Base-by-base conservation (phyloP, 1,139 yeast genomes). In the Suhomyces anneliseae region DNA sequence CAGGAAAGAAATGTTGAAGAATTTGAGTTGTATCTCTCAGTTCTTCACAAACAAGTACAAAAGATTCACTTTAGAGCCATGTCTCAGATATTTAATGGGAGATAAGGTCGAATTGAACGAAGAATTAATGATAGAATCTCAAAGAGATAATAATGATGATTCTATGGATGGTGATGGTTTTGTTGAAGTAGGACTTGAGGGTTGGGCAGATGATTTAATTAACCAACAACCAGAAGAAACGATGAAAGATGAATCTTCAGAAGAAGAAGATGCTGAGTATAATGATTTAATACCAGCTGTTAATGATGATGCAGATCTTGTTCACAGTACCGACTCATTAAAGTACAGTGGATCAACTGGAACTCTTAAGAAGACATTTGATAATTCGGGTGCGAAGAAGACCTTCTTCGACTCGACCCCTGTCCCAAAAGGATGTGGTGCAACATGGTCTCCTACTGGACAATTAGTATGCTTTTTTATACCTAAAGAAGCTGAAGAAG, bases 391-490 rank as follows among this genome's bases (percentile, higher is more conserved):
- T n/a, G 48, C 52, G 8, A 48, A 50, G 24, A 36, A 42, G 26
- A 48, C 64, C 7, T 57, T 67, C 12, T 80, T 83, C 57, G 96
- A 90, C 59, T 84, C 90, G 35, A 89, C 96, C 0, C 97, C 97
- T 0, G 76, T 90, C 4, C 97, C 97, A 0, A 90, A 88, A 60
- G 95, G 93, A 4, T 90, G 97, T 70, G 97, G 97, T 8, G 97
- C 96, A 0, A 73, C 82, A 0, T 90, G 97, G 97, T 77, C 95
- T 0, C 78, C 82, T 12, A 78, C 82, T 2, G 97, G 97, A 0
- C 82, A 81, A 51, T 70, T 90, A 46, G 85, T 90, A 1, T 88
- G 96, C 60, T 90, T 92, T 58, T 90, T 89, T 65, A 79, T 84
- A n/a, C 83, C 86, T 0, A 81, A 80, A 47, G 62, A 61, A 12